These are phyloP conservation scores for Trichophyton simii DNA, from an alignment of 2,329 filamentous ascomycete species.

Conservation along the genomic window DNA sequence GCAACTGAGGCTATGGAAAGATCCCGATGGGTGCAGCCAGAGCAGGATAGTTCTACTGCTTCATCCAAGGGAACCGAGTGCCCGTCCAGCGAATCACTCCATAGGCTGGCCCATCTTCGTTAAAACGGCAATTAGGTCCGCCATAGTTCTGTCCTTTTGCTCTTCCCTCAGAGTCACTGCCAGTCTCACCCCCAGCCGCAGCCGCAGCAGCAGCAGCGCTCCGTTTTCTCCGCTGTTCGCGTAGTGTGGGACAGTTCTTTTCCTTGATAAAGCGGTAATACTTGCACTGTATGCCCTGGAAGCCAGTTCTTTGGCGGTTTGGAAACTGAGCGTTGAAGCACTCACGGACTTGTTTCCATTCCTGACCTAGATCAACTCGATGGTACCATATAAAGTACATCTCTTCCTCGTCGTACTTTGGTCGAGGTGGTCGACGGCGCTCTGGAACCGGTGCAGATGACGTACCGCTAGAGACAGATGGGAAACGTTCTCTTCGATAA, in stretches of 20 bases:
- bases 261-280: constrained; percentile 39
- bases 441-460: constrained; percentile 21
- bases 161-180: constrained; percentile 8
- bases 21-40: not conserved
- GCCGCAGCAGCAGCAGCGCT: constrained; percentile 5
- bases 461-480: constrained; percentile 31
- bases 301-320: constrained; percentile 27
- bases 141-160: not conserved
- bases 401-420: constrained; percentile 37
- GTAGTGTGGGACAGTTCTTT: constrained; percentile 33
- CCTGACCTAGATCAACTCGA: constrained; percentile 34
- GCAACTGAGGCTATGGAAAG: not conserved
- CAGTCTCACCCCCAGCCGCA: constrained; percentile 5
- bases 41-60: constrained; percentile 13
- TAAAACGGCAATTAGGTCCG: not conserved
- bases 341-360: constrained; percentile 36
- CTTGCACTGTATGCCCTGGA: constrained; percentile 39
- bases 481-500: constrained; percentile 29
- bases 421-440: constrained; percentile 31
- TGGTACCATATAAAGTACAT: constrained; percentile 41
- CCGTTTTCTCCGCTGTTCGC: constrained; percentile 25
- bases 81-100: constrained; percentile 30
- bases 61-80: constrained; percentile 35
- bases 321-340: constrained; percentile 35
- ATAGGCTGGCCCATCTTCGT: constrained; percentile 23